Conservation (phyloP, 345 rosid species). For the Arabidopsis thaliana region DNA sequence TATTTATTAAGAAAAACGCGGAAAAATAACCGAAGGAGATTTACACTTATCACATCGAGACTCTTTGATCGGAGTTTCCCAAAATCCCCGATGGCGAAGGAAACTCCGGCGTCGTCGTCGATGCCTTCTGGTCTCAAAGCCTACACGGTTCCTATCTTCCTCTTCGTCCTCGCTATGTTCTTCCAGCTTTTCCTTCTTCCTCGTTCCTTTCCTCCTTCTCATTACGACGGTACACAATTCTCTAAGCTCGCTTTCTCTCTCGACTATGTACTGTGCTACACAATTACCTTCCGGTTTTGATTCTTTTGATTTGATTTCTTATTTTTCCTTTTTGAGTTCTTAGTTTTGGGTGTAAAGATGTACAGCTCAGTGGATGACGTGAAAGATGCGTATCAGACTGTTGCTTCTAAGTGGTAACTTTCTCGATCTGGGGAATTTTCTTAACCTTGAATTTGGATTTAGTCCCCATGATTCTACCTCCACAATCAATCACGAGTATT, state of each 20-base stretch:
- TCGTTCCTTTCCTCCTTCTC: constrained; percentile 72
- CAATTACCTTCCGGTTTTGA: not conserved
- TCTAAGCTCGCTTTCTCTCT: constrained; percentile 2
- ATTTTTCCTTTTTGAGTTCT: not conserved
- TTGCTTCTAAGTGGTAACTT: constrained; percentile 65
- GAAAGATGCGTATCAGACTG: constrained; percentile 65
- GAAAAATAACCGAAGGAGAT: constrained; percentile 11
- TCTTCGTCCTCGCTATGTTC: constrained; percentile 63
- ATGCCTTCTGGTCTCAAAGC: constrained; percentile 52
- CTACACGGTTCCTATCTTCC: constrained; percentile 65
- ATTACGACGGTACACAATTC: constrained; percentile 69
- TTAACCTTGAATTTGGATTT: constrained; percentile 8
- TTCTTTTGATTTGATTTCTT: constrained; percentile 5
- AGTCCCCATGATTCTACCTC: not conserved
- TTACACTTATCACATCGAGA: not conserved
- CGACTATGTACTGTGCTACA: not conserved
- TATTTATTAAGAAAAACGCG: not conserved
- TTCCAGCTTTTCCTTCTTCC: constrained; percentile 86
- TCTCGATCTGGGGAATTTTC: not conserved
- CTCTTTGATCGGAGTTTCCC: constrained; percentile 28
- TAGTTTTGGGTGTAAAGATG: constrained; percentile 69
- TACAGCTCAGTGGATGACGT: constrained; percentile 66
- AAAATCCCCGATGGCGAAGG: constrained; percentile 50
- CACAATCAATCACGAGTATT: not conserved
- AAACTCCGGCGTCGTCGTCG: constrained; percentile 38